Evolutionary conservation across 805 yeast genomes (phyloP).

Genomic region (Cephaloascus fragrans): DNA sequence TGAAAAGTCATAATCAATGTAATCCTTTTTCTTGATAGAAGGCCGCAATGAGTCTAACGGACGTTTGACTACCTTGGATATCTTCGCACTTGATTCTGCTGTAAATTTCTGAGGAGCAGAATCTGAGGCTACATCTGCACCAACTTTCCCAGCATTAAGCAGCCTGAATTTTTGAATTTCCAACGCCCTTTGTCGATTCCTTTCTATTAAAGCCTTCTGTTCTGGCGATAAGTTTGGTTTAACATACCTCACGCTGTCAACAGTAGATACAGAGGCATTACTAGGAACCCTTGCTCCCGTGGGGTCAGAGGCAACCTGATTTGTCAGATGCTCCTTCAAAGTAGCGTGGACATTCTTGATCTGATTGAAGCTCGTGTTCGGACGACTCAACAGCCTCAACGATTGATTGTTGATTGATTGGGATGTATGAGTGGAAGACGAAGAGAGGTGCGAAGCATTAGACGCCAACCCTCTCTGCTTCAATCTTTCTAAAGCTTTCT

Average conservation of each 20-base stretch:
- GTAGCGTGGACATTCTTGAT: not conserved
- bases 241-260: slow-evolving; percentile 2
- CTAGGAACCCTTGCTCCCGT: not conserved
- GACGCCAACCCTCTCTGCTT: slow-evolving; percentile 24
- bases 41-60: slow-evolving; percentile 25
- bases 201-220: slow-evolving; percentile 38
- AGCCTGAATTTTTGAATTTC: slow-evolving; percentile 26
- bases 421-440: slow-evolving; percentile 1
- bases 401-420: too few relatives aligned
- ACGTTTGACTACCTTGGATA: slow-evolving; percentile 2
- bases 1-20: slow-evolving; percentile 79
- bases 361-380: slow-evolving; percentile 5
- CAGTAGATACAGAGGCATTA: slow-evolving; percentile 2
- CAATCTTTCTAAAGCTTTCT: slow-evolving; percentile 50
- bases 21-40: slow-evolving; percentile 49
- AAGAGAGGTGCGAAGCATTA: slow-evolving; percentile 1
- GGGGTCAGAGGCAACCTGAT: not conserved
- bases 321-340: not conserved
- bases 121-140: slow-evolving; percentile 3
- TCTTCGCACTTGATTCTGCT: slow-evolving; percentile 1
- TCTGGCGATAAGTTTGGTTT: slow-evolving; percentile 28
- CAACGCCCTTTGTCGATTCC: slow-evolving; percentile 44
- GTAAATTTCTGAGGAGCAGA: slow-evolving; percentile 6
- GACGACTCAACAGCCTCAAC: too few relatives aligned
- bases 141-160: slow-evolving; percentile 13